Evolutionary conservation across 2,329 filamentous ascomycete genomes (phyloP).

Genomic region (Boeremia lycopersici): DNA sequence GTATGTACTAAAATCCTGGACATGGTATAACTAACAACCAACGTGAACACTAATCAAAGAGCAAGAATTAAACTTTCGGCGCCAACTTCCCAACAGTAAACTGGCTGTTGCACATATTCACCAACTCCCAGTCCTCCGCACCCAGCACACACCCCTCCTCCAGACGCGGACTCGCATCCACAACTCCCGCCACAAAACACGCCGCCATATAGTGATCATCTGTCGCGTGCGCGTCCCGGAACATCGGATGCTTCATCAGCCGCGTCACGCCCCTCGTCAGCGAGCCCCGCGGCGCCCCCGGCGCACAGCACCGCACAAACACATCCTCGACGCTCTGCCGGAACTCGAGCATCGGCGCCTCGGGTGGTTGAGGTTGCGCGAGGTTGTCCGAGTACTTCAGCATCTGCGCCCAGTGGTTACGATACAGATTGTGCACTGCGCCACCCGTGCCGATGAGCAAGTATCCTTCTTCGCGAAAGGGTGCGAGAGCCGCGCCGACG

Average conservation of each 20-base stretch:
- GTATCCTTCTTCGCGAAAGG: slow-evolving; percentile 60
- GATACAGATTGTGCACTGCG: slow-evolving; percentile 72
- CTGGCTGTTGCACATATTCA: slow-evolving; percentile 45
- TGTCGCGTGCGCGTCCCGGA: slow-evolving; percentile 69
- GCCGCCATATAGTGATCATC: slow-evolving; percentile 74
- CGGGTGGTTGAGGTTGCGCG: slow-evolving; percentile 64
- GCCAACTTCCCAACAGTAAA: slow-evolving; percentile 39
- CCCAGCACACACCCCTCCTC: slow-evolving; percentile 34
- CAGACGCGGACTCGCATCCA: slow-evolving; percentile 28
- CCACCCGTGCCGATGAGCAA: slow-evolving; percentile 66
- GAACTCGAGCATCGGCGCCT: slow-evolving; percentile 67
- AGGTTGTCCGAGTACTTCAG: slow-evolving; percentile 67
- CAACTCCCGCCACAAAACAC: slow-evolving; percentile 65
- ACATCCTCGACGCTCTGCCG: slow-evolving; percentile 68
- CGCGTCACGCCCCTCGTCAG: slow-evolving; percentile 63
- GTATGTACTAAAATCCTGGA: neutral
- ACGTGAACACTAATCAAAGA: neutral
- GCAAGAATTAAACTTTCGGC: slow-evolving; percentile 3
- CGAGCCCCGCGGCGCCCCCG: slow-evolving; percentile 54
- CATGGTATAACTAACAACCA: neutral
- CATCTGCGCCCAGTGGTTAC: slow-evolving; percentile 71
- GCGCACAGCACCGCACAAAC: slow-evolving; percentile 55
- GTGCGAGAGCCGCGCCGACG: slow-evolving; percentile 63
- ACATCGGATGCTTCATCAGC: slow-evolving; percentile 71
- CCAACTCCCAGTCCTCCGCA: slow-evolving; percentile 42